Conservation (phyloP, 2,329 filamentous ascomycete genomes). For the Chaetomiaceae sp. region DNA sequence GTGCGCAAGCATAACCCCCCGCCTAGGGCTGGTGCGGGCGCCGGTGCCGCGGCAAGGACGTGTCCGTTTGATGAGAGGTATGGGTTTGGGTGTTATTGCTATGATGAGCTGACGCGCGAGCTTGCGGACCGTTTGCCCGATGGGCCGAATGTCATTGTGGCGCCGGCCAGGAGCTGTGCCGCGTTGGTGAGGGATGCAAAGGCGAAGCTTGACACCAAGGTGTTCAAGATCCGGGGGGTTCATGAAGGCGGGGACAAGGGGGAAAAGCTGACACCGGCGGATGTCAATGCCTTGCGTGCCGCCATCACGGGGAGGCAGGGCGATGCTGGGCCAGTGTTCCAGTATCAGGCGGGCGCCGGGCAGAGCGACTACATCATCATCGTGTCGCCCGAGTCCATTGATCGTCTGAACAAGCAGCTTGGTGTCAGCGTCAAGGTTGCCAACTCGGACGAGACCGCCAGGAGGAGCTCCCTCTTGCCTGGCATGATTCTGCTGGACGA, state of each 20-base stretch:
- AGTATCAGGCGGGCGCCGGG: constrained; percentile 6
- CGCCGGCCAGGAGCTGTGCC: constrained; percentile 15
- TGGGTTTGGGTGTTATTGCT: constrained; percentile 24
- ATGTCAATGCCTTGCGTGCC: constrained; percentile 7
- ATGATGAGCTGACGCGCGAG: constrained; percentile 13
- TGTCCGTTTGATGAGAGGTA: constrained; percentile 21
- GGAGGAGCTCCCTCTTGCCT: constrained; percentile 18
- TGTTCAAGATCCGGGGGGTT: constrained; percentile 18
- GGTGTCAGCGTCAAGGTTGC: neutral
- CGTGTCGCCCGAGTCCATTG: constrained; percentile 13
- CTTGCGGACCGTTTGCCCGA: constrained; percentile 21
- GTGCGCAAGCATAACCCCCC: too few relatives aligned
- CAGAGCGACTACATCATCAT: constrained; percentile 22
- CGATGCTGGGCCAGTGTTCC: neutral
- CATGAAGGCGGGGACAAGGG: constrained; percentile 12
- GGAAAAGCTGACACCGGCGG: constrained; percentile 14
- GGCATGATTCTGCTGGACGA: constrained; percentile 25
- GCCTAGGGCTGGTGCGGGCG: too few relatives aligned
- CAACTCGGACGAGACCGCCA: neutral
- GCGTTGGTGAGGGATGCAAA: constrained; percentile 21
- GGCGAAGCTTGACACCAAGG: constrained; percentile 21
- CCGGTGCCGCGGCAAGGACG: constrained; percentile 1
- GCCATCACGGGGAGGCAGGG: constrained; percentile 3
- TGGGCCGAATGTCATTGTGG: constrained; percentile 21
- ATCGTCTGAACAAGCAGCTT: constrained; percentile 8